Evolutionary conservation across 257 asterid species (phyloP), one percentile per base, ranked within the genome.

Genomic region (Rehmannia glutinosa): DNA sequence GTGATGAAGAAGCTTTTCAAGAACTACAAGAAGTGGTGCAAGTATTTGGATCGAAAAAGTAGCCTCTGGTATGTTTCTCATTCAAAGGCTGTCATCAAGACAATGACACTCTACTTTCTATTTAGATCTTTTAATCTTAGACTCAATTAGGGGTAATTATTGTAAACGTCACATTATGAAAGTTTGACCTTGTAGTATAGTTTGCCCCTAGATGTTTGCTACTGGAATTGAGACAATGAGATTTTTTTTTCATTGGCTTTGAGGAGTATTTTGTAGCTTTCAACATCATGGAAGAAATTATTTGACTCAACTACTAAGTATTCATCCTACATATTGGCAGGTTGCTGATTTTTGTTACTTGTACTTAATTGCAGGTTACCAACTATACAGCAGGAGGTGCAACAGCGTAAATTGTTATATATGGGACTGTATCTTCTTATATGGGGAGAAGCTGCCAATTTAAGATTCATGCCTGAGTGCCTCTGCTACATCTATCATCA

Each of bases 371-470:
- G 54, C 77, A 92, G 98, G 98, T 66, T 92, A 73, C 98, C 98
- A 68, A 92, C 98, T 10, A 92, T 92, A 81, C 98, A 92, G 58
- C 98, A 92, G 78, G 98, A 92, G 77, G 96, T 92, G 71, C 98
- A 92, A 73, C 98, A 92, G 72, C 96, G 98, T 45, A 92, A 92
- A 82, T 74, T 92, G 74, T 73, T 92, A 63, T 92, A 92, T 61
- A 92, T 92, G 96, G 97, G 97, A 8, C 76, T 90, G 49, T 90
- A 82, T 82, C 98, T 92, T 77, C 94, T 92, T 61, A 92, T 92
- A 75, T 92, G 97, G 98, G 98, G 97, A 12, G 98, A 93, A 78
- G 97, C 98, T 75, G 98, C 96, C 64, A 93, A 93, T 78, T 90
- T 93, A 54, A 85, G 97, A 83, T 90, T 93, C 86, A 90, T 90